A percentile compares a stretch with the other conserved stretches of the same genome.
Conservation (phyloP, 2,329 filamentous ascomycete genomes). For the Chrysoporthe cubensis region DNA sequence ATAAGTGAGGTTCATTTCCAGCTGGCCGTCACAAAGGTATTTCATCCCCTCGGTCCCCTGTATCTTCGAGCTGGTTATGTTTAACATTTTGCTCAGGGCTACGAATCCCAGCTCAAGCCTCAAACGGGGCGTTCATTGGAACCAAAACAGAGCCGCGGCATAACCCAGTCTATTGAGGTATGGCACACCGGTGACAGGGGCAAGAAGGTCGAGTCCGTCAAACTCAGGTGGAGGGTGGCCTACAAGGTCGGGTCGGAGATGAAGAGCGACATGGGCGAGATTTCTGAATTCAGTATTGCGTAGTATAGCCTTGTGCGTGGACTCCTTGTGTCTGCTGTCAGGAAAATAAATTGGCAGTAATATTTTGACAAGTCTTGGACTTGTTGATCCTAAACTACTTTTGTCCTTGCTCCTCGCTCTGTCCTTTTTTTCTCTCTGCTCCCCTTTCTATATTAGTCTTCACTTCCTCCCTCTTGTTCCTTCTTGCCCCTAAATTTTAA, state of each 20-base stretch:
- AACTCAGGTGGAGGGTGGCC: constrained; percentile 85
- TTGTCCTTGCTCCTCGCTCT: not conserved
- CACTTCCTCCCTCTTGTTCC: not conserved
- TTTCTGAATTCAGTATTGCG: constrained; percentile 76
- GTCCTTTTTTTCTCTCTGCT: no score
- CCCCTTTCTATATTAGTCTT: not conserved
- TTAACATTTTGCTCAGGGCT: constrained; percentile 62
- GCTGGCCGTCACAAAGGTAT: constrained; percentile 89
- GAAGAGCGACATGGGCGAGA: constrained; percentile 82
- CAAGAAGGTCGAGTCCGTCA: constrained; percentile 76
- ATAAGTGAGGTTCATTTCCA: constrained; percentile 87
- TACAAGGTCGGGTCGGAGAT: constrained; percentile 72
- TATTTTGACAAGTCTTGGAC: not conserved
- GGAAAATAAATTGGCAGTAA: not conserved
- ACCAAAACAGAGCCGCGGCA: constrained; percentile 73
- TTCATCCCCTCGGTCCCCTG: not conserved
- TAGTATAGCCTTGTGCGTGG: constrained; percentile 39
- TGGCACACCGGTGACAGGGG: constrained; percentile 70
- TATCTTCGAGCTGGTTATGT: not conserved
- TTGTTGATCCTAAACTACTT: not conserved
- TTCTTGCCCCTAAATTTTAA: not conserved
- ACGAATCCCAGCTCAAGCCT: constrained; percentile 78
- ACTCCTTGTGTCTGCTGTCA: constrained; percentile 1
- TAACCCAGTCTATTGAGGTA: constrained; percentile 81
- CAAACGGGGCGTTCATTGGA: constrained; percentile 79